Base-by-base conservation (phyloP, 2,329 filamentous ascomycete species). In the Aspergillus terreus region DNA sequence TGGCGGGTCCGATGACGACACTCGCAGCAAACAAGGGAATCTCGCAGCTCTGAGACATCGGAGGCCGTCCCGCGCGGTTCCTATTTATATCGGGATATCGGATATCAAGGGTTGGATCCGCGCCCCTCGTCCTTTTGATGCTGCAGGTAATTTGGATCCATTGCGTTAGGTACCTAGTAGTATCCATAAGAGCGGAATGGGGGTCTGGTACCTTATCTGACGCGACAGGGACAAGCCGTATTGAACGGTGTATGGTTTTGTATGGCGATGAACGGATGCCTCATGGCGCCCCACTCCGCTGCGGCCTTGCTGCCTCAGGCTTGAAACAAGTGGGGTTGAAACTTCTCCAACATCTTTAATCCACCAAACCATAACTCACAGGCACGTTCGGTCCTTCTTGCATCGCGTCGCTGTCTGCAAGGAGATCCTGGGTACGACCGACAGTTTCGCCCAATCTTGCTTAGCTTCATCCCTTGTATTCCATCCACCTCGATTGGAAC, bases 301-400 rank as follows among this genome's bases (percentile, higher is more conserved):
- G 14, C 19, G 4, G 56, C 55, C 56, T 60, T 44, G 15, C 11
- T 46, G 58, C 59, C 59, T 60, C 44, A 61, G 57, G 59, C 54
- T 4, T 15, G 1, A 6, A 21, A 12, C 3, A 53, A 46, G 58
- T 58, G 59, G 58, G 59, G 58, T 56, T 57, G 47, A 51, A 51
- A 51, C 49, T 57, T 55, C 49, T 57, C 53, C 46, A 44, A 21
- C 51, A 50, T 46, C 47, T n/a, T 42, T 17, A 36, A 46, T 42
- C 40, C 17, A 41, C 44, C 30, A 14, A 41, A 43, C 23, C 33
- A 48, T 47, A 36, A 32, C 15, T 30, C 46, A n/a, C 12, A 15
- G 21, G 21, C 19, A 25, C n/a, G 23, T 40, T 19, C 21, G 25
- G 15, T 9, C 27, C 19, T 14, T 11, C 23, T 25, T n/a, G 15